Conservation (phyloP, 2,329 filamentous ascomycete genomes). For the Iodosphaeria phyllophila region DNA sequence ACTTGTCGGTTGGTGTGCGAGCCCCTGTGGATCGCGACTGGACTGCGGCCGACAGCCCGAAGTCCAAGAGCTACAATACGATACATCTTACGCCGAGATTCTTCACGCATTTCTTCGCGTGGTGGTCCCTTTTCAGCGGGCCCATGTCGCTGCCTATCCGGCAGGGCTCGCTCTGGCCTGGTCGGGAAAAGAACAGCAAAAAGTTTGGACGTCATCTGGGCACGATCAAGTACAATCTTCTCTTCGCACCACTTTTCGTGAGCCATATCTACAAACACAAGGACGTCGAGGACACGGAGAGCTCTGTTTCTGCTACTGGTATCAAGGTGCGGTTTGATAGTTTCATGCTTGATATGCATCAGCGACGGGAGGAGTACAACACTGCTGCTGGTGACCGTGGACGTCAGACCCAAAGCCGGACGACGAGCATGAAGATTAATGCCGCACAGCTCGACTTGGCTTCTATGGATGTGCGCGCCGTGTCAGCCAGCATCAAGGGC, state of each 20-base stretch:
- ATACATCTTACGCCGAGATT: conserved; percentile 88
- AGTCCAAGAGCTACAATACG: conserved; percentile 86
- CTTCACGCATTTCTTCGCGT: conserved; percentile 95
- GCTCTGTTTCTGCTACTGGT: conserved; percentile 76
- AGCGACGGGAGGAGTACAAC: conserved; percentile 80
- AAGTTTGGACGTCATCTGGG: conserved; percentile 93
- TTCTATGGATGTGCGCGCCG: conserved; percentile 76
- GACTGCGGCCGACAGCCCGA: conserved; percentile 54
- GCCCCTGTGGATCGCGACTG: conserved; percentile 79
- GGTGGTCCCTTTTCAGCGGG: conserved; percentile 94
- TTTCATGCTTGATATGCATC: conserved; percentile 93
- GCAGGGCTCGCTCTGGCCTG: conserved; percentile 80
- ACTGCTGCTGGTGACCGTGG: conserved; percentile 65
- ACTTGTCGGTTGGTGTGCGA: conserved; percentile 79
- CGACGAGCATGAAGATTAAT: conserved; percentile 89
- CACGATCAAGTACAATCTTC: conserved; percentile 95
- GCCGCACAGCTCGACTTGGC: conserved; percentile 84
- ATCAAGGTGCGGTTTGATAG: conserved; percentile 90
- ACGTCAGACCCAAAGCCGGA: conserved; percentile 57
- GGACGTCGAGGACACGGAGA: conserved; percentile 67
- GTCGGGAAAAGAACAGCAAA: conserved; percentile 89
- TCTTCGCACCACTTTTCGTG: conserved; percentile 82
- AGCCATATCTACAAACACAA: conserved; percentile 99
- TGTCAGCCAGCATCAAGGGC: conserved; percentile 76
- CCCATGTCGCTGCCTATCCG: conserved; percentile 88